These are phyloP conservation scores for Sanghuangporus weigelae DNA, from an alignment of 1,284 basidiomycete genomes.

Conservation along the genomic window DNA sequence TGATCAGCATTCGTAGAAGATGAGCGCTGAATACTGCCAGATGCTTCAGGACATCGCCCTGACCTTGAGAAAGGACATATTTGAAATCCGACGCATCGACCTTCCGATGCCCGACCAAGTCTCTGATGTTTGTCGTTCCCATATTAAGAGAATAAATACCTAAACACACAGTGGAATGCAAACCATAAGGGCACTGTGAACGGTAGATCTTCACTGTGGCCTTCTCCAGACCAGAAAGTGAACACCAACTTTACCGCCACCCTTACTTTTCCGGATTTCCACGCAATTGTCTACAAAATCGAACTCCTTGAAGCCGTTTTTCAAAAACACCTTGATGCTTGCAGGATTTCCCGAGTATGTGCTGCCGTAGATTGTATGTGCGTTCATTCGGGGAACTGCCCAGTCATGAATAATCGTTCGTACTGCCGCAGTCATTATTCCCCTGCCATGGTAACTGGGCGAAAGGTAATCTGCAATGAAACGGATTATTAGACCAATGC, in stretches of 20 bases:
- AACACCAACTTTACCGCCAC: constrained; percentile 18
- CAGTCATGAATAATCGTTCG: constrained; percentile 24
- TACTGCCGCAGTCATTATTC: constrained; percentile 28
- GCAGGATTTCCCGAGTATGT: constrained; percentile 23
- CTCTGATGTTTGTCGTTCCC: background rate
- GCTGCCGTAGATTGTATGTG: constrained; percentile 19
- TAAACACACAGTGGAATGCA: too few relatives aligned
- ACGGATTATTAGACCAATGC: background rate
- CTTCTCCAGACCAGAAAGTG: constrained; percentile 21
- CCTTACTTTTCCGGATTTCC: constrained; percentile 19
- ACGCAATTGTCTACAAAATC: constrained; percentile 20
- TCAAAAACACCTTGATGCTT: constrained; percentile 26
- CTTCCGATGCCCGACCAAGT: background rate
- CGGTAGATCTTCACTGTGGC: background rate
- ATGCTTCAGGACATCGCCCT: background rate
- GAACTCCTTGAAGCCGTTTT: constrained; percentile 25
- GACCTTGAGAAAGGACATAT: background rate
- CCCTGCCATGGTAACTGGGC: constrained; percentile 26
- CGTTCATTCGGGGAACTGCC: constrained; percentile 28
- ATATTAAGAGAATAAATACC: background rate
- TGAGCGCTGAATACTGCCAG: background rate
- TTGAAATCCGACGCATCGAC: background rate
- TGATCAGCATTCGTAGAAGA: background rate
- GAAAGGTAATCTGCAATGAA: constrained; percentile 25
- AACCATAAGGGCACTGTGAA: background rate